Evolutionary conservation across 495 filamentous ascomycete species (phyloP), one percentile per base, ranked within the genome.

Genomic region (Trichoderma virens): DNA sequence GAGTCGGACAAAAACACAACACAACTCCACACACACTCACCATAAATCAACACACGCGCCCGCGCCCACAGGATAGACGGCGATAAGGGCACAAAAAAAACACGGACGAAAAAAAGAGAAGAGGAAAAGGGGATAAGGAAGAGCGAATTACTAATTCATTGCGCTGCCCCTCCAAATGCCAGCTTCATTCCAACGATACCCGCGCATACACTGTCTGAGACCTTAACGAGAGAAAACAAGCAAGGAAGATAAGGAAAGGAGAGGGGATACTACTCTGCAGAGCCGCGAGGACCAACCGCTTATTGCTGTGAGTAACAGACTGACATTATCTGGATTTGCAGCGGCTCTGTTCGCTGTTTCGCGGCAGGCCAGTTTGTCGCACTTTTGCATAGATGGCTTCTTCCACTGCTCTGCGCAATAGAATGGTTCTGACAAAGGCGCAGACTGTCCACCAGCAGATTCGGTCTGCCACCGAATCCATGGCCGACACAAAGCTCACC

Each of bases 401-500:
- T n/a, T n/a, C n/a, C n/a, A 18, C 38, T 41, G 11, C 11, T 16
- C 9, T 18, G 11, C 38, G 43, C 43, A 0, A 5, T 14, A n/a
- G 13, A 28, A 3, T 6, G 25, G 3, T 30, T 8, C 51, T 56
- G 20, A 56, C 43, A 47, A 13, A n/a, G 20, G 18, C 20, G 43
- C 43, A 7, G 5, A 2, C 30, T 16, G 11, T 56, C 23, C 5
- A 28, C 16, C 51, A 56, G 51, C 16, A 56, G 62, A 64, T 70
- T 71, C 69, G 62, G 65, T 54, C 43, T 35, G 28, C 45, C 63
- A 68, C 68, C 51, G 51, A 30, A 23, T 66, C 69, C 69, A 83
- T 83, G 81, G 77, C 75, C 60, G 82, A 85, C 66, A 23, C n/a
- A 16, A 78, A 76, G 75, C 76, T 85, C 66, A 85, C 84, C 65